phyloP scores from a whole-genome alignment of 345 rosid genomes.

The Citrus sinensis region DNA sequence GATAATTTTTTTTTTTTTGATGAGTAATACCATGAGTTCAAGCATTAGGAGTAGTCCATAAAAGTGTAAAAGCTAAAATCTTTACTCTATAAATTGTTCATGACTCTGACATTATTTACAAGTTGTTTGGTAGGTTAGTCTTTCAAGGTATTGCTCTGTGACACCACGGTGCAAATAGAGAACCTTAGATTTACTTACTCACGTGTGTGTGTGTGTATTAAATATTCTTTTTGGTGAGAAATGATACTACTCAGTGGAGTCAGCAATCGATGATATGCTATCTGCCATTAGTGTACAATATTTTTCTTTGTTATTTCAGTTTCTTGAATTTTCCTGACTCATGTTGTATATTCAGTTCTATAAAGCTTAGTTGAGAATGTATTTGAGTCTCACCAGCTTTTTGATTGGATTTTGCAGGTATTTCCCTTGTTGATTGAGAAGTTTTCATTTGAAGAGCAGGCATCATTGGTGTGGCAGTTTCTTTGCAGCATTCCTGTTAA shows the following conservation, averaged over 20 bases:
- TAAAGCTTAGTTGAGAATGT: not conserved
- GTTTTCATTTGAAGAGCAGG: conserved; percentile 72
- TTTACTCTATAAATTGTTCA: not conserved
- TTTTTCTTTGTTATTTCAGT: not conserved
- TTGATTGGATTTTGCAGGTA: conserved; percentile 40
- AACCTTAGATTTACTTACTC: not conserved
- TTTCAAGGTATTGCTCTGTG: not conserved
- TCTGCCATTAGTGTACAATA: not conserved
- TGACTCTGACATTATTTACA: not conserved
- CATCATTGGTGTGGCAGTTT: conserved; percentile 82
- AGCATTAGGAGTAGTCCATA: not conserved
- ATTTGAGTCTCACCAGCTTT: conserved; percentile 14
- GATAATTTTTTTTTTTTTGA: not conserved
- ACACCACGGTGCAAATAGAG: not conserved
- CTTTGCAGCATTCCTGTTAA: conserved; percentile 84
- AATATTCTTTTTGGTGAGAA: not conserved
- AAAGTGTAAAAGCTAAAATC: not conserved
- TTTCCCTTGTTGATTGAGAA: conserved; percentile 76
- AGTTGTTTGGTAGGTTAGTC: not conserved
- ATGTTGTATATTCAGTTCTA: conserved; percentile 2
- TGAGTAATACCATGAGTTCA: not conserved
- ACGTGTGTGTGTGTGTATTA: not conserved
- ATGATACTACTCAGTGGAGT: not conserved
- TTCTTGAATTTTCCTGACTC: not conserved
- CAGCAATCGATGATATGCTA: not conserved